Evolutionary conservation across 2,329 filamentous ascomycete genomes (phyloP), one percentile per base, ranked within the genome.

Genomic region (Pestalotiopsis sp.): DNA sequence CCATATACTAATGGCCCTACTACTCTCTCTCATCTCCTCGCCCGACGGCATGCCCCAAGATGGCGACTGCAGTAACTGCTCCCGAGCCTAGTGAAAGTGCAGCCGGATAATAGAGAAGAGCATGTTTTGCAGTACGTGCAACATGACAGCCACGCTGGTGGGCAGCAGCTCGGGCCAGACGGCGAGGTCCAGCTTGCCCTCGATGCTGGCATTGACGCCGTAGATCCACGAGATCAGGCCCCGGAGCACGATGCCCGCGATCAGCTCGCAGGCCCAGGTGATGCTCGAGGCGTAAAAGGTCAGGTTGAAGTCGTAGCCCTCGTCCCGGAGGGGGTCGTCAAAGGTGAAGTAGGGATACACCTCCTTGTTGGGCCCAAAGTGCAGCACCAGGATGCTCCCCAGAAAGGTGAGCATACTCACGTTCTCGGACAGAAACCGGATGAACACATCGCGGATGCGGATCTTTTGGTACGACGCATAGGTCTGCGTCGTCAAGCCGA

Each of bases 51-150:
- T 27, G 58, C 14, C 11, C 58, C 12, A 6, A 27, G 23, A 17
- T 3, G 25, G 14, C 27, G 14, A 71, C 66, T 57, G n/a, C 49
- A 25, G 38, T 23, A 11, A 25, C 20, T n/a, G 11, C 41, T 27
- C 27, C 17, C 58, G 17, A 49, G 40, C 62, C 45, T 31, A 64
- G 76, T 66, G 82, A 73, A 92, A 92, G 71, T 88, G 85, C 75
- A 92, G 79, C 71, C 90, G 85, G 45, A 91, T 87, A 74, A 92
- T 92, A 60, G 88, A 90, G 80, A 92, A 92, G 68, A 92, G 79
- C 90, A 92, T 92, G 77, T 92, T 92, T 80, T 92, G 90, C 78
- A 92, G 76, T 65, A 92, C 90, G 74, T 92, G 90, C 76, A 92
- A 80, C 81, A 89, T 89, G 25, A 91, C 90, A 25, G 87, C 88